Evolutionary conservation across 306 rosid species (phyloP).

Genomic region (Begonia peltatifolia): DNA sequence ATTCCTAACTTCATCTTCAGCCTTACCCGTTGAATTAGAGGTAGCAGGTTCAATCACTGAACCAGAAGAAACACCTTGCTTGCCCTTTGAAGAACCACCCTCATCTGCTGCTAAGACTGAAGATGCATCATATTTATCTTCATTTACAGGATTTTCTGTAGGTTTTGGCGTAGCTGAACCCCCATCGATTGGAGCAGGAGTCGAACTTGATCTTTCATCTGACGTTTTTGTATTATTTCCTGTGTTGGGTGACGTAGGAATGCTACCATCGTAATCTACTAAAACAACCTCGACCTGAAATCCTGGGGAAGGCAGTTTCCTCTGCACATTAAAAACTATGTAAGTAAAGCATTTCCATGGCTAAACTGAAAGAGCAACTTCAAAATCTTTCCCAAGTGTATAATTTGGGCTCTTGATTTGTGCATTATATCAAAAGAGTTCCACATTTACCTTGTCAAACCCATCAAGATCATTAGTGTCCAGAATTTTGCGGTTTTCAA

Average conservation of each 20-base stretch:
- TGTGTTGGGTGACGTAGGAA: constrained; percentile 19
- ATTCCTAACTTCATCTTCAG: constrained; percentile 34
- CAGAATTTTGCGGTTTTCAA: constrained; percentile 69
- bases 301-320: constrained; percentile 94
- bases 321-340: constrained; percentile 25
- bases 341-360: too few species aligned
- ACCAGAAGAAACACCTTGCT: constrained; percentile 10
- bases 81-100: constrained; percentile 47
- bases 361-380: too few species aligned
- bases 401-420: too few species aligned
- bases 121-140: constrained; percentile 68
- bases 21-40: constrained; percentile 27
- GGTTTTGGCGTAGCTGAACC: constrained; percentile 21
- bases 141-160: constrained; percentile 21
- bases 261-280: constrained; percentile 37
- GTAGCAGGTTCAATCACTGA: neutral
- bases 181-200: constrained; percentile 20
- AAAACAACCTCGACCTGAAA: constrained; percentile 87
- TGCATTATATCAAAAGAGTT: too few species aligned
- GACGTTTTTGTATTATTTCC: constrained; percentile 32
- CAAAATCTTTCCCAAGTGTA: too few species aligned
- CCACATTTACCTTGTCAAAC: constrained; percentile 64
- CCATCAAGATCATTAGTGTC: constrained; percentile 73
- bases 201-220: constrained; percentile 58
- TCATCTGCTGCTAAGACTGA: constrained; percentile 75